These are phyloP conservation scores for Babesia sp. DNA, from an alignment of 169 alveolate species.

Conservation along the genomic window DNA sequence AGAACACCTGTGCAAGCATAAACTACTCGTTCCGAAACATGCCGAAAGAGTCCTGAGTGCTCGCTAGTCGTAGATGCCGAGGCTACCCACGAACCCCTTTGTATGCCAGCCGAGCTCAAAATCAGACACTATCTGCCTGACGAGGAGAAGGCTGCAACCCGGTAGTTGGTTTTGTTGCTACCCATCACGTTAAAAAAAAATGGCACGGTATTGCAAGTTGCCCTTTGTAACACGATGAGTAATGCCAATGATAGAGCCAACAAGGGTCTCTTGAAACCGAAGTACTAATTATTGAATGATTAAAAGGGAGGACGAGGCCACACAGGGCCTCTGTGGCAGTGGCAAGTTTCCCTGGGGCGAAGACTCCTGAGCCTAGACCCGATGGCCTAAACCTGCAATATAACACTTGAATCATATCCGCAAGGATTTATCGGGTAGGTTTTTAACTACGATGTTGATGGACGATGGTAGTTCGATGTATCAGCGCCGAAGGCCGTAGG, in stretches of 20 bases:
- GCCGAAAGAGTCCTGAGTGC: conserved; percentile 51
- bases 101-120: conserved; percentile 21
- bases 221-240: background rate
- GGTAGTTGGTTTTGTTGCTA: background rate
- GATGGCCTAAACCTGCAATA: background rate
- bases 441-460: background rate
- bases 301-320: background rate
- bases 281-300: background rate
- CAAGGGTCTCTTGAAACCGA: background rate
- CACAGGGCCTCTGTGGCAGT: conserved; percentile 4
- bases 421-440: conserved; percentile 35
- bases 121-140: conserved; percentile 10
- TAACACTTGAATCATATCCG: background rate
- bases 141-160: conserved; percentile 14
- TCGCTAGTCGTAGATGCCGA: conserved; percentile 14
- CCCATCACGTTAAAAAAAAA: background rate
- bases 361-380: conserved; percentile 20
- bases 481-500: background rate
- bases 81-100: conserved; percentile 10
- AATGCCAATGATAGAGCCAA: background rate
- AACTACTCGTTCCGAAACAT: conserved; percentile 37
- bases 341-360: conserved; percentile 33
- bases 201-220: background rate
- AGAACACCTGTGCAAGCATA: conserved; percentile 26
- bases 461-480: background rate